Percentiles rank a stretch among this genome's conserved stretches.
These are phyloP conservation scores for Starmerella gropengiesseri DNA, from an alignment of 805 yeast species.

Conservation along the genomic window DNA sequence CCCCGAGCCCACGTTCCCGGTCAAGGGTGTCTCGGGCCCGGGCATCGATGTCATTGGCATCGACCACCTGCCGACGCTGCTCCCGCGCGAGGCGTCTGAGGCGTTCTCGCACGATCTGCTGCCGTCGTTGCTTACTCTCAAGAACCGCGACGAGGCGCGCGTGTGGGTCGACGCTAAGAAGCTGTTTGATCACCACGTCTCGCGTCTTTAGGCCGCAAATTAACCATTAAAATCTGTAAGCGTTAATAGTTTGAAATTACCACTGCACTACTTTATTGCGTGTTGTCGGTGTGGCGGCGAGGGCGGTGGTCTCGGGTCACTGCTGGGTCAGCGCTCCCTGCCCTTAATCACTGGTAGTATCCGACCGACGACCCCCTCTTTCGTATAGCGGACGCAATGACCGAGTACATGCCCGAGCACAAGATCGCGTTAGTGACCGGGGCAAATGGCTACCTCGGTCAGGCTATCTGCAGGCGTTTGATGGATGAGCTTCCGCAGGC, in stretches of 20 bases:
- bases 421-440: conserved; percentile 34
- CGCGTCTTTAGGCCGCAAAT: conserved; percentile 38
- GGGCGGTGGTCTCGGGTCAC: neutral
- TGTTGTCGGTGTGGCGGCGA: too few species aligned
- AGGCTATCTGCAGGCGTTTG: conserved; percentile 72
- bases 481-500: conserved; percentile 38
- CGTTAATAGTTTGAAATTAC: neutral
- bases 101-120: conserved; percentile 74
- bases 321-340: neutral
- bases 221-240: too few species aligned
- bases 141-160: conserved; percentile 68
- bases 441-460: conserved; percentile 55
- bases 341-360: neutral
- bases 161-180: conserved; percentile 88
- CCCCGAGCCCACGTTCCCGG: conserved; percentile 79
- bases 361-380: too few species aligned
- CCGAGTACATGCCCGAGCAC: conserved; percentile 11
- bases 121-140: conserved; percentile 79
- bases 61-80: conserved; percentile 88
- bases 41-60: conserved; percentile 84
- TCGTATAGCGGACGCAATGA: too few species aligned
- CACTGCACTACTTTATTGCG: too few species aligned
- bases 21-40: conserved; percentile 66
- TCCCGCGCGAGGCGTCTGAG: conserved; percentile 97
- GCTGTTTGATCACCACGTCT: conserved; percentile 74